Evolutionary conservation across 2,329 filamentous ascomycete species (phyloP), one percentile per base, ranked within the genome.

Genomic region (Trichoderma atrobrunneum): DNA sequence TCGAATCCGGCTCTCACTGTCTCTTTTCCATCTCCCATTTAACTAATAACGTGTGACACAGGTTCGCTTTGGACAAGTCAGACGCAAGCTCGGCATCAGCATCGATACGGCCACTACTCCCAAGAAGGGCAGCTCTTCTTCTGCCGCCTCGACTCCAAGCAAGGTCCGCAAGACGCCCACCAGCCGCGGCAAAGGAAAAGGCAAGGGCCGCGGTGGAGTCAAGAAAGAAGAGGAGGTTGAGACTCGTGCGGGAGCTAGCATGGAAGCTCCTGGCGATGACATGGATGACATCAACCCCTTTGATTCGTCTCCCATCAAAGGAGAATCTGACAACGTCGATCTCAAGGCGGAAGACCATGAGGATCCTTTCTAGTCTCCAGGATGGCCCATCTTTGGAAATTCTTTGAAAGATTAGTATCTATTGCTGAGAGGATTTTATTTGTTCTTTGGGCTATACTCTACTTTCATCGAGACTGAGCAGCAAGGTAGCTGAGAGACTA

Each of bases 51-150:
- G 5, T 1, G 14, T 43, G 12, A 7, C 21, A 36, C 71, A 85
- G 81, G 81, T 83, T 51, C 84, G 86, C 60, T 88, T 84, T 71
- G 81, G 84, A 4, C 85, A 88, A 72, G 83, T 88, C 73, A 87
- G 84, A 77, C 79, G 80, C 60, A 86, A 86, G 78, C 79, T 85
- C 0, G 82, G 82, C 3, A 79, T 85, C 54, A 79, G 80, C 8
- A 63, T 74, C 51, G 79, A 80, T 6, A 60, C 74, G 2, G 6
- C 64, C 73, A 2, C 70, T 69, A 71, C 75, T 36, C 73, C 76
- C 1, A 65, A 74, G 70, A 81, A 78, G 73, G 80, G 78, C 73
- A 67, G 36, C 48, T 21, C 68, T 8, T 43, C 62, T 16, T 36
- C 72, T 56, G 26, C 34, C 12, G 56, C 56, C 18, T 70, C 54